Percentiles rank a stretch among this genome's conserved stretches.
Evolutionary conservation across 176 grass and related monocot species (phyloP).

Genomic region (Secale cereale): DNA sequence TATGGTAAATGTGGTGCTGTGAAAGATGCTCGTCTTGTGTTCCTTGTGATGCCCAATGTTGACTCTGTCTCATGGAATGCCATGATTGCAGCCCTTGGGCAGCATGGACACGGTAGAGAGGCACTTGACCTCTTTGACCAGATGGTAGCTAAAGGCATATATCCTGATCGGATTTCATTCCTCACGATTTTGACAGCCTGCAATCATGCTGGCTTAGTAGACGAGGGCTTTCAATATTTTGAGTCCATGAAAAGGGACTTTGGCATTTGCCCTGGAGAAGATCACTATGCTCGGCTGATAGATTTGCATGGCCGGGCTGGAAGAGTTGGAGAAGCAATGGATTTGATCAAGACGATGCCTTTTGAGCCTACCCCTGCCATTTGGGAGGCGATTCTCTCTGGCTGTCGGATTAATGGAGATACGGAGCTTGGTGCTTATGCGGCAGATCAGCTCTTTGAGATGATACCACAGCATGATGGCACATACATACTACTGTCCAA

Average conservation of each 20-base stretch:
- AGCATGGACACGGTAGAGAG: constrained; percentile 74
- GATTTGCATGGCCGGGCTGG: constrained; percentile 78
- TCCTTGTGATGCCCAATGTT: constrained; percentile 66
- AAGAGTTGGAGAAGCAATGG: constrained; percentile 59
- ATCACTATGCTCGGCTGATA: constrained; percentile 78
- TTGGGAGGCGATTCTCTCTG: constrained; percentile 78
- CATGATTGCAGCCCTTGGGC: constrained; percentile 78
- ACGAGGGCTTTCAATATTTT: constrained; percentile 79
- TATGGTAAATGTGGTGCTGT: constrained; percentile 81
- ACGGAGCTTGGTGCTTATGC: constrained; percentile 61
- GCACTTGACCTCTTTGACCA: constrained; percentile 68
- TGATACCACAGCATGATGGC: constrained; percentile 73
- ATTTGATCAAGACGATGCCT: constrained; percentile 75
- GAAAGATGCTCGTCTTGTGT: constrained; percentile 56
- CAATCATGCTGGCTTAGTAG: constrained; percentile 74
- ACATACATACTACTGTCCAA: constrained; percentile 88
- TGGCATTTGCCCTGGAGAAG: constrained; percentile 70
- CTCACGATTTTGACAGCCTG: constrained; percentile 79
- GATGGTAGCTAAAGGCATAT: constrained; percentile 55
- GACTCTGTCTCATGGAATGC: constrained; percentile 89
- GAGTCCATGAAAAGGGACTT: constrained; percentile 78
- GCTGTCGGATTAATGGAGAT: constrained; percentile 60
- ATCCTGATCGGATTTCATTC: constrained; percentile 74
- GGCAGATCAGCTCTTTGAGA: constrained; percentile 67
- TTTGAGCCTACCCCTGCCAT: constrained; percentile 59